A percentile compares a stretch with the other conserved stretches of the same genome.
phyloP scores from a whole-genome alignment of 805 yeast species.

The Lachancea waltii region DNA sequence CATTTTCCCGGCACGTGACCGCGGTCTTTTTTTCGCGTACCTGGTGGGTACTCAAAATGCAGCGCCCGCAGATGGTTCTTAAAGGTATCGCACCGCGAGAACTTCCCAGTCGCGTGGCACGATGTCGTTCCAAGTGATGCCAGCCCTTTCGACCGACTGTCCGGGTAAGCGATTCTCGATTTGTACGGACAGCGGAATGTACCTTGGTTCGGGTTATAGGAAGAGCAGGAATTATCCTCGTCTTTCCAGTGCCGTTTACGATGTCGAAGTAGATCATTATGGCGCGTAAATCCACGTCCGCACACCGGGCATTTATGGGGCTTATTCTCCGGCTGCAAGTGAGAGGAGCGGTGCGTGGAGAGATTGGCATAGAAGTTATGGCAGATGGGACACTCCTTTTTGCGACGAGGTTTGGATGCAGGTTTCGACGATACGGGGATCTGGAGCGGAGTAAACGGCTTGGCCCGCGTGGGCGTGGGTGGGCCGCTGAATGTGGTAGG shows the following conservation, averaged over 20 bases:
- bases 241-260: slow-evolving; percentile 81
- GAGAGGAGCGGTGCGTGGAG: slow-evolving; percentile 79
- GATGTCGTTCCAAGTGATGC: slow-evolving; percentile 29
- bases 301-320: slow-evolving; percentile 78
- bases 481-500: too few relatives aligned
- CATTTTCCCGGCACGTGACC: slow-evolving; percentile 64
- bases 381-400: slow-evolving; percentile 69
- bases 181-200: slow-evolving; percentile 73
- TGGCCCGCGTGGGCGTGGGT: too few relatives aligned
- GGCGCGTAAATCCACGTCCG: slow-evolving; percentile 78
- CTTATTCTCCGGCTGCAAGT: slow-evolving; percentile 59
- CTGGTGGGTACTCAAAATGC: slow-evolving; percentile 83
- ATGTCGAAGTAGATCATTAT: slow-evolving; percentile 81
- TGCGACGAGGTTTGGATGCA: slow-evolving; percentile 43
- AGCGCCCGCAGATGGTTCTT: slow-evolving; percentile 86
- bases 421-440: not conserved
- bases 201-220: slow-evolving; percentile 28
- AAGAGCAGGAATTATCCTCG: too few relatives aligned
- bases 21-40: slow-evolving; percentile 76
- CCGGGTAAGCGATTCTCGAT: slow-evolving; percentile 28
- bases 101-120: slow-evolving; percentile 81
- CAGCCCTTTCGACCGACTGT: too few relatives aligned
- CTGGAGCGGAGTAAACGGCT: too few relatives aligned
- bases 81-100: slow-evolving; percentile 84
- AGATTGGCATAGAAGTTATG: slow-evolving; percentile 64